Base-by-base conservation (phyloP, 306 rosid species). In the Bauhinia variegata region DNA sequence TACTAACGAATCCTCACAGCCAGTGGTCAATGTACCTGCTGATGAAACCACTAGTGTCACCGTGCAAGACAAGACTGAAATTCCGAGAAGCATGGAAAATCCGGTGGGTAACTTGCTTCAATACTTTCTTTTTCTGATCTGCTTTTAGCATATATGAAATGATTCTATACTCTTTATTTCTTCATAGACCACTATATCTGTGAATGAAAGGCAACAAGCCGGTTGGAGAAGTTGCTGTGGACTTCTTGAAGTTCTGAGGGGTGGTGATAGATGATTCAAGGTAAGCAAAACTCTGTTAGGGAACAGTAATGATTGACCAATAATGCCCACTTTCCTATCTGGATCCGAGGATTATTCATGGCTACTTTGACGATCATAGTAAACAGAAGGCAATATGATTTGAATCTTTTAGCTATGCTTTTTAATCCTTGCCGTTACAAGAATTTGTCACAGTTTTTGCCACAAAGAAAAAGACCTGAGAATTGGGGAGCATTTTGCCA, bases 201-300 rank as follows among this genome's bases (percentile, higher is more conserved):
- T 61, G 54, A 18, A 77, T 43, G 69, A 65, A 63, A 60, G 47
- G 68, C 81, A 78, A 13, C 58, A 63, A 33, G 11, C 90, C 33
- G 64, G 90, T 47, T 91, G 95, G 95, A 82, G 13, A 10, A 82
- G 88, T 71, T 91, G 97, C 65, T 90, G 95, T 11, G 95, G 97
- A 60, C 74, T 91, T 38, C 66, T 88, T 6, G 87, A 86, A 49
- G 46, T 79, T 73, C 71, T 91, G 44, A 63, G 31, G 42, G 75
- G 60, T 71, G 85, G 74, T 28, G 65, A 68, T 42, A 79, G 82
- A 88, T 88, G 53, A 84, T 60, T 71, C 65, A 69, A 78, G 86
- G 95, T 87, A 56, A 76, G 68, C 60, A 42, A 58, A 60, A 32
- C 46, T 67, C 51, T 62, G 11, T 10, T 52, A 32, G 8, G 12